Evolutionary conservation across 2,329 filamentous ascomycete species (phyloP).

Genomic region (Piedraia hortae): DNA sequence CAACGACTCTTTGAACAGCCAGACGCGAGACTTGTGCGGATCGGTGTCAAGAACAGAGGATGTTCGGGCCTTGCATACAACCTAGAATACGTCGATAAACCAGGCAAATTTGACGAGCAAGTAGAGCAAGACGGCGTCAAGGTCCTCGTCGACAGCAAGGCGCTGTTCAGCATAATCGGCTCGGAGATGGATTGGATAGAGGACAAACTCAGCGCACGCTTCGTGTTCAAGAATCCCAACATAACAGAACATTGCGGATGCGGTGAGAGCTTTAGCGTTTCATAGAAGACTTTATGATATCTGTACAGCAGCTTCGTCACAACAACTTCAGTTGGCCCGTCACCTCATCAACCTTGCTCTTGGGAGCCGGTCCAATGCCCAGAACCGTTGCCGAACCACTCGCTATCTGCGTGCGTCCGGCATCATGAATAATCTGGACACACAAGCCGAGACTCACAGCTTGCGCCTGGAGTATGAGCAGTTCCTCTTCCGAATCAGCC

Average conservation of each 20-base stretch:
- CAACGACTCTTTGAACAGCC: constrained; percentile 54
- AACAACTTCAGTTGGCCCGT: constrained; percentile 66
- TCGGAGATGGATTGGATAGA: constrained; percentile 99
- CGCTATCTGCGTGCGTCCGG: constrained; percentile 91
- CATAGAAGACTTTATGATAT: too few relatives aligned
- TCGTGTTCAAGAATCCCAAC: constrained; percentile 90
- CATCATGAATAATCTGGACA: constrained; percentile 75
- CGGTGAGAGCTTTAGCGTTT: constrained; percentile 4
- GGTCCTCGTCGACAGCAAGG: constrained; percentile 90
- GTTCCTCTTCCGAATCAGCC: constrained; percentile 55
- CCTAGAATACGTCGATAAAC: constrained; percentile 81
- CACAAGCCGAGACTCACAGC: constrained; percentile 64
- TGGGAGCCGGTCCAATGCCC: constrained; percentile 46
- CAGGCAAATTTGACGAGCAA: constrained; percentile 63
- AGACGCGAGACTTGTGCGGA: constrained; percentile 73
- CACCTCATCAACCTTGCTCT: constrained; percentile 61
- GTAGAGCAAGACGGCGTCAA: constrained; percentile 92
- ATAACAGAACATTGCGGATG: constrained; percentile 45
- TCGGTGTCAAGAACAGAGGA: constrained; percentile 78
- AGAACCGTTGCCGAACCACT: constrained; percentile 78
- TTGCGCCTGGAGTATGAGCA: constrained; percentile 48
- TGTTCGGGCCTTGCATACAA: constrained; percentile 87
- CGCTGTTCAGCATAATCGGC: constrained; percentile 89
- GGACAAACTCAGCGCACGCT: constrained; percentile 74
- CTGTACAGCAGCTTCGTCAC: too few relatives aligned